Percentiles rank a stretch among this genome's conserved stretches.
Conservation (phyloP, 306 rosid species). For the Vigna trinervia region DNA sequence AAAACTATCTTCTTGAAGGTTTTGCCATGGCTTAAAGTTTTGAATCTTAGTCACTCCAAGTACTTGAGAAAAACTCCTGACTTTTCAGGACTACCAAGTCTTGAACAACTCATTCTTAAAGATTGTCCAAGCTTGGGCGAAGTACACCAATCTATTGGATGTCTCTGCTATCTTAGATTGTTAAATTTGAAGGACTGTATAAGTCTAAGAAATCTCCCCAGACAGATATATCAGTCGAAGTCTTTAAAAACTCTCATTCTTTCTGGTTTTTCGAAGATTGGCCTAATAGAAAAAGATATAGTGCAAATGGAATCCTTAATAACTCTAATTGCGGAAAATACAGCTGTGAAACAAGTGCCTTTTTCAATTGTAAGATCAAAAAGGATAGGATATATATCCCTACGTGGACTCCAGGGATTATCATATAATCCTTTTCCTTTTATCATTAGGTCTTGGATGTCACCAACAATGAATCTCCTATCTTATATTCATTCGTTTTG, state of each 20-base stretch:
- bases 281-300: slow-evolving; percentile 27
- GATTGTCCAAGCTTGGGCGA: slow-evolving; percentile 10
- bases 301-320: background rate
- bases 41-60: slow-evolving; percentile 14
- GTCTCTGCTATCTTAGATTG: background rate
- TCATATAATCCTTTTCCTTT: slow-evolving; percentile 40
- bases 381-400: slow-evolving; percentile 26
- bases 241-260: slow-evolving; percentile 48
- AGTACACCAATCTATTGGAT: slow-evolving; percentile 45
- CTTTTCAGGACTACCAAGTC: slow-evolving; percentile 18
- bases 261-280: slow-evolving; percentile 48
- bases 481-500: background rate
- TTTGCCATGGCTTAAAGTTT: background rate
- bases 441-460: slow-evolving; percentile 42
- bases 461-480: slow-evolving; percentile 9
- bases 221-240: slow-evolving; percentile 10
- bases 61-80: slow-evolving; percentile 1
- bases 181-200: slow-evolving; percentile 30
- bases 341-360: slow-evolving; percentile 43
- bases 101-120: slow-evolving; percentile 38
- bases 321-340: slow-evolving; percentile 45
- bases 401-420: slow-evolving; percentile 46
- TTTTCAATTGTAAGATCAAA: slow-evolving; percentile 7
- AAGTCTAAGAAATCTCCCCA: background rate
- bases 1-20: background rate